Conservation (phyloP, 176 grass and related monocot species). For the Avena sativa region DNA sequence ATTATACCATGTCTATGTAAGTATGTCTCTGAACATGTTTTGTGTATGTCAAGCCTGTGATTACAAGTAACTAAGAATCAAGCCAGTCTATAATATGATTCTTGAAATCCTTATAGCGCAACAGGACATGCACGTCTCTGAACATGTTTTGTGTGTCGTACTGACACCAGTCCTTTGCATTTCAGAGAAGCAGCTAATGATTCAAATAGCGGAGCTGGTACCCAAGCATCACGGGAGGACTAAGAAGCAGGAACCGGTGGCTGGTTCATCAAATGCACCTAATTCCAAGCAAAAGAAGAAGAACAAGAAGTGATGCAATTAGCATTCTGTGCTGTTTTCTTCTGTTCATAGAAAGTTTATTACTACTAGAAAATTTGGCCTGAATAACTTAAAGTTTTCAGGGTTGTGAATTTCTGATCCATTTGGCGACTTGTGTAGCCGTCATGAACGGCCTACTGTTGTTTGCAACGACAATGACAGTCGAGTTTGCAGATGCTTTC, state of each 20-base stretch:
- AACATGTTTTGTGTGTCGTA: constrained; percentile 31
- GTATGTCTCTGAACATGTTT: too few species aligned
- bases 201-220: constrained; percentile 81
- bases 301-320: constrained; percentile 71
- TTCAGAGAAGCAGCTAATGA: constrained; percentile 88
- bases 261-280: constrained; percentile 43
- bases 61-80: too few species aligned
- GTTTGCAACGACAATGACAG: not conserved
- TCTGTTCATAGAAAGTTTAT: constrained; percentile 24
- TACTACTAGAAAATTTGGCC: not conserved
- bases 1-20: not conserved
- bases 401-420: constrained; percentile 12
- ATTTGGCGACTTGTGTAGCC: not conserved
- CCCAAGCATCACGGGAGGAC: constrained; percentile 92
- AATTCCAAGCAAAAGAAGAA: constrained; percentile 60
- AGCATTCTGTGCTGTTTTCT: constrained; percentile 13
- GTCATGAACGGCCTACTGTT: not conserved
- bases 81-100: not conserved
- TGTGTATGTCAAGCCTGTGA: too few species aligned
- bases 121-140: not conserved
- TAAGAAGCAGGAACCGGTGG: constrained; percentile 74
- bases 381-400: not conserved
- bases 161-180: constrained; percentile 21
- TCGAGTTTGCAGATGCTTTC: not conserved
- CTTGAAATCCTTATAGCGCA: not conserved